Conservation (phyloP, 2,329 filamentous ascomycete species). For the Septoria linicola region DNA sequence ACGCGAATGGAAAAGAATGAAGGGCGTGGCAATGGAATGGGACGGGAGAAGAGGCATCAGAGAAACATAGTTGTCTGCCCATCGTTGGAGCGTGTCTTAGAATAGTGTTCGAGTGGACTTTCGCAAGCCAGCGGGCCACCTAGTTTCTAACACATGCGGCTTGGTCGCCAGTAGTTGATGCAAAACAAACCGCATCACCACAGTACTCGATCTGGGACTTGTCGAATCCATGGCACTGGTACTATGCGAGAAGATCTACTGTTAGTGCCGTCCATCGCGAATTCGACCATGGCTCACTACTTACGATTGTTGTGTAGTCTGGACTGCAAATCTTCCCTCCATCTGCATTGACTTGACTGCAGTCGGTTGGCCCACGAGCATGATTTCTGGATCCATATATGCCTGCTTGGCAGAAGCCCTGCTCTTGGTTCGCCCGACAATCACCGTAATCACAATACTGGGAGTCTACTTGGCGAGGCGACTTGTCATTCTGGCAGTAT, state of each 20-base stretch:
- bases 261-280: no score
- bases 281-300: no score
- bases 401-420: constrained; percentile 7
- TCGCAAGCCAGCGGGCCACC: not conserved
- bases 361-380: constrained; percentile 15
- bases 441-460: constrained; percentile 13
- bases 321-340: constrained; percentile 12
- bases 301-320: constrained; percentile 17
- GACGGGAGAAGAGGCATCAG: no score
- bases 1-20: no score
- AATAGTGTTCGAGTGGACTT: no score
- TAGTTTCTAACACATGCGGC: not conserved
- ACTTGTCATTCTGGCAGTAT: constrained; percentile 12
- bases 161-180: constrained; percentile 14
- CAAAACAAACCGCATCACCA: constrained; percentile 10
- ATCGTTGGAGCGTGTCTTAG: no score
- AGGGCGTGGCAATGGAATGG: no score
- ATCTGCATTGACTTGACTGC: constrained; percentile 7
- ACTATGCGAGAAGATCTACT: no score
- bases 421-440: constrained; percentile 3
- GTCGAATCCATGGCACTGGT: constrained; percentile 4
- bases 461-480: not conserved
- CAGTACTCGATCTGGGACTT: constrained; percentile 2
- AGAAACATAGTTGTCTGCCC: no score
- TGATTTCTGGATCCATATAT: not conserved